Percentiles rank a stretch among this genome's conserved stretches.
Evolutionary conservation across 1,284 basidiomycete species (phyloP).

Genomic region (Anthracocystis walkeri): DNA sequence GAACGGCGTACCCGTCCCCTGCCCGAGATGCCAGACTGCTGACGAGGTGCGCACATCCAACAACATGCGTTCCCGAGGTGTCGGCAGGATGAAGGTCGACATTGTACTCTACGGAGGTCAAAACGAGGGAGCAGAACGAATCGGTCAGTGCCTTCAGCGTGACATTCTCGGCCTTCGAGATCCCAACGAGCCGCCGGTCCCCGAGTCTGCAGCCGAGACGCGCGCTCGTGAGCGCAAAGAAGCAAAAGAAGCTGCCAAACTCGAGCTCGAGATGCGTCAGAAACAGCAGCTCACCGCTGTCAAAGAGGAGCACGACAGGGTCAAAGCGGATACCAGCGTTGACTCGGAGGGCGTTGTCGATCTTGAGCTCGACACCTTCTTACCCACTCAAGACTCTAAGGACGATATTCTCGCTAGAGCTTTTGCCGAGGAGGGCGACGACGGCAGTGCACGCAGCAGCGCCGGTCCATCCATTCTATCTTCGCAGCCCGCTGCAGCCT

Average conservation of each 20-base stretch:
- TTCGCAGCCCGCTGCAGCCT: conserved; percentile 14
- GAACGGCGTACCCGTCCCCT: conserved; percentile 78
- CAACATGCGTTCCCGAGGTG: conserved; percentile 83
- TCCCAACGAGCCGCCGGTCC: conserved; percentile 63
- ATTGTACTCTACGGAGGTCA: conserved; percentile 95
- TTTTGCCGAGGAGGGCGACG: conserved; percentile 45
- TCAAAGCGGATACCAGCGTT: conserved; percentile 26
- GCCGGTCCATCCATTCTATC: conserved; percentile 5
- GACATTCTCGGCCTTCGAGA: conserved; percentile 67
- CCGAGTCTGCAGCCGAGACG: conserved; percentile 58
- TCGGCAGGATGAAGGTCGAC: conserved; percentile 84
- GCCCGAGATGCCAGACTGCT: conserved; percentile 80
- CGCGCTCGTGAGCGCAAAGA: conserved; percentile 55
- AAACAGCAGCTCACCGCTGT: conserved; percentile 5
- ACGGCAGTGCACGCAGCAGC: conserved; percentile 11
- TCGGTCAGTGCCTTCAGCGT: conserved; percentile 71
- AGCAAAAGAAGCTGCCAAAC: conserved; percentile 31
- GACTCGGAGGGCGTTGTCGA: conserved; percentile 38
- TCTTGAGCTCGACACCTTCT: conserved; percentile 22
- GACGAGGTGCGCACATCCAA: conserved; percentile 79
- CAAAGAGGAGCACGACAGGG: conserved; percentile 12
- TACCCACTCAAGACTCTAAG: conserved; percentile 19
- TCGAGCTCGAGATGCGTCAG: conserved; percentile 15
- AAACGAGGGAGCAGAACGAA: conserved; percentile 82
- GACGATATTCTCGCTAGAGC: conserved; percentile 51